phyloP scores from a whole-genome alignment of 2,329 filamentous ascomycete species.

The Mariannaea elegans region DNA sequence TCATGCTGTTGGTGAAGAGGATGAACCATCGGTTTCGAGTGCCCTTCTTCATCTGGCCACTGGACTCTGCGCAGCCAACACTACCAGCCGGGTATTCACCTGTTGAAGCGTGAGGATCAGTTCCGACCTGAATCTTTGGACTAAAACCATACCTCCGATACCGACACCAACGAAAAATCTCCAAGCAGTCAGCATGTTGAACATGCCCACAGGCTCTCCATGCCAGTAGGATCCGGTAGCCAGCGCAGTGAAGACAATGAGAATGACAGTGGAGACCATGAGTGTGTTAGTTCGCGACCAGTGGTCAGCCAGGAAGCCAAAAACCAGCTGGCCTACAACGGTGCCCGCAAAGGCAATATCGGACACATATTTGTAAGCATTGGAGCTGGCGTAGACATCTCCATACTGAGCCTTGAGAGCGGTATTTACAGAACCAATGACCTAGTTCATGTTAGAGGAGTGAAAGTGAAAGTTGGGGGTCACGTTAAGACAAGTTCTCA shows the following conservation, averaged over 20 bases:
- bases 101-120: slow-evolving; percentile 23
- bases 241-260: slow-evolving; percentile 86
- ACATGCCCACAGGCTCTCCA: slow-evolving; percentile 74
- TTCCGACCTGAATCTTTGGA: too few species aligned
- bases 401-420: slow-evolving; percentile 76
- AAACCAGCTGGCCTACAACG: slow-evolving; percentile 81
- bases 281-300: slow-evolving; percentile 87
- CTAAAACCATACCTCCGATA: slow-evolving; percentile 74
- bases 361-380: slow-evolving; percentile 76
- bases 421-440: slow-evolving; percentile 89
- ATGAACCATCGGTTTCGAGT: slow-evolving; percentile 92
- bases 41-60: slow-evolving; percentile 81
- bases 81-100: slow-evolving; percentile 81
- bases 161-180: slow-evolving; percentile 83
- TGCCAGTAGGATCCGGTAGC: slow-evolving; percentile 79
- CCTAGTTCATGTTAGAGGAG: slow-evolving; percentile 52
- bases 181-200: slow-evolving; percentile 81
- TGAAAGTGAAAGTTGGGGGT: not conserved
- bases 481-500: slow-evolving; percentile 45
- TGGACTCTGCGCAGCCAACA: slow-evolving; percentile 85
- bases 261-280: slow-evolving; percentile 80
- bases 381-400: slow-evolving; percentile 71
- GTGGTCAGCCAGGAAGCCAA: slow-evolving; percentile 83
- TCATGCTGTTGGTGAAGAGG: slow-evolving; percentile 88
- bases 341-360: slow-evolving; percentile 89